Evolutionary conservation across 108 stramenopile species (phyloP).

Genomic region (Conticribra guillardii): DNA sequence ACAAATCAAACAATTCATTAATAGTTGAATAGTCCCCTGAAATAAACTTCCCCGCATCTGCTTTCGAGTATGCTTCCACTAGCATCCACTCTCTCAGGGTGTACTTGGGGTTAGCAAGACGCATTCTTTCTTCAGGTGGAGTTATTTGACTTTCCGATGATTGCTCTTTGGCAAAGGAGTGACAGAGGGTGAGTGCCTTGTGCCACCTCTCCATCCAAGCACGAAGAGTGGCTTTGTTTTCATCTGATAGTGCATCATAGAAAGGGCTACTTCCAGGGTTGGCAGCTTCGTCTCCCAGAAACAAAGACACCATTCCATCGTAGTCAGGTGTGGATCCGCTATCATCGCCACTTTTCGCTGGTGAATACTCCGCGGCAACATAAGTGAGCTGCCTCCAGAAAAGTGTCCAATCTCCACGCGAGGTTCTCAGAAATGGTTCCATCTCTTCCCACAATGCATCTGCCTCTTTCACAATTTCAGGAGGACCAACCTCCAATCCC

Average conservation of each 20-base stretch:
- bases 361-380: slow-evolving; percentile 59
- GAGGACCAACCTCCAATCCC: slow-evolving; percentile 56
- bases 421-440: slow-evolving; percentile 51
- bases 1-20: slow-evolving; percentile 67
- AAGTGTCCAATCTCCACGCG: slow-evolving; percentile 82
- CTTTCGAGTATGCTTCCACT: slow-evolving; percentile 84
- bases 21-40: slow-evolving; percentile 64
- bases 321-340: slow-evolving; percentile 40
- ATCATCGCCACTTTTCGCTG: slow-evolving; percentile 18
- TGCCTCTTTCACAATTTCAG: slow-evolving; percentile 46
- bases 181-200: slow-evolving; percentile 39
- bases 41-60: slow-evolving; percentile 44
- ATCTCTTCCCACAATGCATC: slow-evolving; percentile 72
- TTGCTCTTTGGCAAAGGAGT: slow-evolving; percentile 13
- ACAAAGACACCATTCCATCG: slow-evolving; percentile 59
- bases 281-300: slow-evolving; percentile 53
- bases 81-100: slow-evolving; percentile 88
- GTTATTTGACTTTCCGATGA: slow-evolving; percentile 11
- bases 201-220: slow-evolving; percentile 78
- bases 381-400: slow-evolving; percentile 81
- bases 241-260: slow-evolving; percentile 63
- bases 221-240: slow-evolving; percentile 45
- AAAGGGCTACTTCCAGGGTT: slow-evolving; percentile 46
- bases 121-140: slow-evolving; percentile 59
- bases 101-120: slow-evolving; percentile 75